These are phyloP conservation scores for Dictyostelium capitatum DNA, from an alignment of 78 protist species.

Conservation along the genomic window DNA sequence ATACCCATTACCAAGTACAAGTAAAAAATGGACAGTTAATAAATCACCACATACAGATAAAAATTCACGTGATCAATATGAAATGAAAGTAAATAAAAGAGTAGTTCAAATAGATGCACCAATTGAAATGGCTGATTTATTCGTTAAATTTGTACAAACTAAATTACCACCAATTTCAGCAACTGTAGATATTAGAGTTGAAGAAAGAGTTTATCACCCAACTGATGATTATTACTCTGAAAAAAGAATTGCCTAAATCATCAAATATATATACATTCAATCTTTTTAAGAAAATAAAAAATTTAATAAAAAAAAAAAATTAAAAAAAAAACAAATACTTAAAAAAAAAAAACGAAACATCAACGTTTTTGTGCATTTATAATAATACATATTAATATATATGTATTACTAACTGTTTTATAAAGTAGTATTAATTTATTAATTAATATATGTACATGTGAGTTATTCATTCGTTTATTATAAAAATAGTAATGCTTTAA, in stretches of 20 bases:
- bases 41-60: slow-evolving; percentile 84
- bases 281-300: too few relatives aligned
- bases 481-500: too few relatives aligned
- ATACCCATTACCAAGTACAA: slow-evolving; percentile 36
- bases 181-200: slow-evolving; percentile 68
- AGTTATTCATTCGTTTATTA: too few relatives aligned
- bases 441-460: too few relatives aligned
- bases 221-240: slow-evolving; percentile 33
- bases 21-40: slow-evolving; percentile 55
- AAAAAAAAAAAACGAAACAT: too few relatives aligned
- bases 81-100: slow-evolving; percentile 44
- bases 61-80: slow-evolving; percentile 76
- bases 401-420: too few relatives aligned
- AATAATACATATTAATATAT: too few relatives aligned
- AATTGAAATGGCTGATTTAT: slow-evolving; percentile 46
- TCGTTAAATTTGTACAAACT: slow-evolving; percentile 59
- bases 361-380: too few relatives aligned
- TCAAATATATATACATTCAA: too few relatives aligned
- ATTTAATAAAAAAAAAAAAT: too few relatives aligned
- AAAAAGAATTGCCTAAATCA: slow-evolving; percentile 60
- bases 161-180: slow-evolving; percentile 73
- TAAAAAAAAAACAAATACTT: too few relatives aligned
- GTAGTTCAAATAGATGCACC: slow-evolving; percentile 76
- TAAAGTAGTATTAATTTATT: too few relatives aligned
- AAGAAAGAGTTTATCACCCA: slow-evolving; percentile 67